These are phyloP conservation scores for Echria macrotheca DNA, from an alignment of 495 filamentous ascomycete species.

Conservation along the genomic window DNA sequence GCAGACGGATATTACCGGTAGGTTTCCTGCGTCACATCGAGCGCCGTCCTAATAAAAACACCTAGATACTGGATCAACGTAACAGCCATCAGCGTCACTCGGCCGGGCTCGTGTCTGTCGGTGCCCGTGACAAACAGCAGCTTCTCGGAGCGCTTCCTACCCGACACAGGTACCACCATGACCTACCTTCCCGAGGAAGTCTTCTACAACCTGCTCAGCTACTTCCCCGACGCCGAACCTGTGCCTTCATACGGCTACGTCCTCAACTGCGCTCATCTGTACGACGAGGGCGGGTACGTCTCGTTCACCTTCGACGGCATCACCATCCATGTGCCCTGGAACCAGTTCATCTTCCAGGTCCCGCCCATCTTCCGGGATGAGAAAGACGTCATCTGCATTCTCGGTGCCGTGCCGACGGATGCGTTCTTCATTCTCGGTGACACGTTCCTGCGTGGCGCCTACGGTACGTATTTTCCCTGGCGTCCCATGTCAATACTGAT, in stretches of 20 bases:
- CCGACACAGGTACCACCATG: conserved; percentile 76
- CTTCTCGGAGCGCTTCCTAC: conserved; percentile 48
- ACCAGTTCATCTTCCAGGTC: conserved; percentile 63
- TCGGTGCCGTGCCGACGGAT: conserved; percentile 32
- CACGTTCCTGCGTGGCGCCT: conserved; percentile 81
- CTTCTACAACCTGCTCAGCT: conserved; percentile 49
- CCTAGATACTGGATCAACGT: conserved; percentile 30
- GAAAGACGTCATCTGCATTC: conserved; percentile 29
- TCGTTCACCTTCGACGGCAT: conserved; percentile 58
- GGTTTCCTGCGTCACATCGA: not conserved
- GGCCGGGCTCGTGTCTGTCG: conserved; percentile 29
- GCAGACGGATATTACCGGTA: conserved; percentile 23
- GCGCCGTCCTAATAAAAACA: not conserved
- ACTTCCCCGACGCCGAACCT: conserved; percentile 48
- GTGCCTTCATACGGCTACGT: conserved; percentile 41
- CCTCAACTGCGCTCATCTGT: conserved; percentile 49
- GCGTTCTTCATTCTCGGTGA: conserved; percentile 55
- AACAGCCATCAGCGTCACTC: conserved; percentile 46
- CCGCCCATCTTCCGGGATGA: conserved; percentile 15
- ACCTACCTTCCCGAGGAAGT: conserved; percentile 70
- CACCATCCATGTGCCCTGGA: conserved; percentile 60
- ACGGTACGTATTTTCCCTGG: conserved; percentile 34
- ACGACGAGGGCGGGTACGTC: conserved; percentile 46
- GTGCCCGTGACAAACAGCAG: conserved; percentile 41
- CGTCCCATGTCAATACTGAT: no score